Evolutionary conservation across 1,284 basidiomycete species (phyloP), one percentile per base, ranked within the genome.

Genomic region (Malassezia cuniculi): DNA sequence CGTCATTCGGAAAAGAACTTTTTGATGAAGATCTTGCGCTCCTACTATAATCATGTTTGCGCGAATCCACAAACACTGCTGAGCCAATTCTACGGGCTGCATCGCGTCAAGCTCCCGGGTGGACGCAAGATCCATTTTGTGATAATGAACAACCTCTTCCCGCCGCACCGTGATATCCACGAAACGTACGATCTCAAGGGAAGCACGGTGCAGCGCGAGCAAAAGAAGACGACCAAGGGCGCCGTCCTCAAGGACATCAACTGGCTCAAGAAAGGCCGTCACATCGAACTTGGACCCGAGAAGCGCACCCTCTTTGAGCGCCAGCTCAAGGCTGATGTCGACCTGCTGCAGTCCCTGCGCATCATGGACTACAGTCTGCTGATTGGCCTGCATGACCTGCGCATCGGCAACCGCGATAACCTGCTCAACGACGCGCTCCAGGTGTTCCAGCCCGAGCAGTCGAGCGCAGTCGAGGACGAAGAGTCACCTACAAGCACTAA

Each of bases 111-210:
- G 71, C 76, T 97, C 4, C 90, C 90, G 0, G 76, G 78, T 16
- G 90, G 90, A 0, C 75, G 76, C 36, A 97, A 97, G 72, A 95
- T 97, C 41, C 90, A 97, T 69, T 97, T 97, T 66, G 86, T 95
- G 41, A 93, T 97, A 71, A 95, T 97, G 89, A 97, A 97, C 74
- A 97, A 97, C 68, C 75, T 97, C 30, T 95, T 97, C 72, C 90
- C 90, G 0, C 82, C 90, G 0, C 90, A 95, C 71, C 79, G 85
- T 54, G 93, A 97, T 68, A 77, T 97, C 32, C 90, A 97, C 70
- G 90, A 95, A 72, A 93, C 89, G 22, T 97, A 84, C 67, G 90
- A 97, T 68, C 74, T 97, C 51, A 97, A 97, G 66, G 90, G 90
- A 0, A 86, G 82, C 28, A 85, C 87, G 0, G 79, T 87, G 2